Evolutionary conservation across 2,329 filamentous ascomycete genomes (phyloP).

Genomic region (Ramularia collo-cygni): DNA sequence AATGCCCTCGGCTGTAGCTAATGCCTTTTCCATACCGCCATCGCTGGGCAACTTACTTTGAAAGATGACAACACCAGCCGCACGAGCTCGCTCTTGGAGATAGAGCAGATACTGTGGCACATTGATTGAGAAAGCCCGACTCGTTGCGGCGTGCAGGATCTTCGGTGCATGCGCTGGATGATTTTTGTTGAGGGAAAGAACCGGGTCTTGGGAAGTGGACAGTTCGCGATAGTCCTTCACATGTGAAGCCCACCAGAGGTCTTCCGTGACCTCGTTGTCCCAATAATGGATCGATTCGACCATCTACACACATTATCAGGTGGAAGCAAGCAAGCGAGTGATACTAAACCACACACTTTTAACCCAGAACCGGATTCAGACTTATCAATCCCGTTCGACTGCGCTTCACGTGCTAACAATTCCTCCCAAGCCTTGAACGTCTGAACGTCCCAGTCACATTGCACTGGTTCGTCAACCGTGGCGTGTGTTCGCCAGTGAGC

Average conservation of each 20-base stretch:
- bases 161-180: conserved; percentile 16
- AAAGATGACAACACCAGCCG: conserved; percentile 25
- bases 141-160: conserved; percentile 26
- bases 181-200: conserved; percentile 18
- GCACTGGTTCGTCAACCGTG: conserved; percentile 25
- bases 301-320: conserved; percentile 10
- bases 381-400: conserved; percentile 2
- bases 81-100: conserved; percentile 27
- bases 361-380: conserved; percentile 15
- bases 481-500: conserved; percentile 44
- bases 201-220: conserved; percentile 12
- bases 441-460: conserved; percentile 37
- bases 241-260: conserved; percentile 35
- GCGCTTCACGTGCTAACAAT: conserved; percentile 26
- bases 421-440: conserved; percentile 38
- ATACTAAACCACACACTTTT: conserved; percentile 18
- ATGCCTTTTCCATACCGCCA: conserved; percentile 24
- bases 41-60: conserved; percentile 25
- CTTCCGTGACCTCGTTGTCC: conserved; percentile 21
- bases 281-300: conserved; percentile 26
- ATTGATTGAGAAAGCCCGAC: conserved; percentile 33
- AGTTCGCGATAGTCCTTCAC: conserved; percentile 30
- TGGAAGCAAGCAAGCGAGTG: background rate
- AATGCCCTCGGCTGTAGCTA: conserved; percentile 24
- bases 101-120: conserved; percentile 33